Evolutionary conservation across 768 basidiomycete species (phyloP).

Genomic region (Collybia nuda): DNA sequence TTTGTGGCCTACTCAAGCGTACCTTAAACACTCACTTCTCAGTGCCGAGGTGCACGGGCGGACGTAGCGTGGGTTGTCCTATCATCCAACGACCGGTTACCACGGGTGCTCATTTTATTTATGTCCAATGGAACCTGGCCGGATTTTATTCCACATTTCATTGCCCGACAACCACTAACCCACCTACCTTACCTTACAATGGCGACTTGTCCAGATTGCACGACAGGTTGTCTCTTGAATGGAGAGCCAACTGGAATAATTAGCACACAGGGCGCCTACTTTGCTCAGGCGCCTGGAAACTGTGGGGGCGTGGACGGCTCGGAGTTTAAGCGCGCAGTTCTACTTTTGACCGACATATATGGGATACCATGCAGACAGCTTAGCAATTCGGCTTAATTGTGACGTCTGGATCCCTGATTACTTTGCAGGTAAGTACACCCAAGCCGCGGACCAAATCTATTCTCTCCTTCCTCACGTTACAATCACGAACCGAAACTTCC

Average conservation of each 20-base stretch:
- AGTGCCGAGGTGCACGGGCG: too few relatives aligned
- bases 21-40: too few relatives aligned
- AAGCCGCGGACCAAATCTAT: too few relatives aligned
- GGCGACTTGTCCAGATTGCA: slow-evolving; percentile 35
- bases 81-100: too few relatives aligned
- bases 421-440: slow-evolving; percentile 51
- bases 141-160: too few relatives aligned
- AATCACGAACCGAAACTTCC: not conserved
- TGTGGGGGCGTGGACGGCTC: slow-evolving; percentile 9
- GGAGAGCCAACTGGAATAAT: slow-evolving; percentile 46
- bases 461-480: not conserved
- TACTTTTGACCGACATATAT: slow-evolving; percentile 58
- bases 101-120: too few relatives aligned
- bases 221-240: slow-evolving; percentile 39
- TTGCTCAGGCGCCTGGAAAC: slow-evolving; percentile 28
- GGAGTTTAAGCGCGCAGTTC: slow-evolving; percentile 37
- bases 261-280: slow-evolving; percentile 42
- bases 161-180: too few relatives aligned
- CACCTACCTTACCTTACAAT: too few relatives aligned
- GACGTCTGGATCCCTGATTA: slow-evolving; percentile 68
- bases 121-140: too few relatives aligned
- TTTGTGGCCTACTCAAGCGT: too few relatives aligned
- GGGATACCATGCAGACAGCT: slow-evolving; percentile 52
- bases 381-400: slow-evolving; percentile 49
- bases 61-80: too few relatives aligned